Percentiles rank a stretch among this genome's conserved stretches.
Conservation (phyloP, 2,329 filamentous ascomycete genomes). For the Paradendryphiella salina region DNA sequence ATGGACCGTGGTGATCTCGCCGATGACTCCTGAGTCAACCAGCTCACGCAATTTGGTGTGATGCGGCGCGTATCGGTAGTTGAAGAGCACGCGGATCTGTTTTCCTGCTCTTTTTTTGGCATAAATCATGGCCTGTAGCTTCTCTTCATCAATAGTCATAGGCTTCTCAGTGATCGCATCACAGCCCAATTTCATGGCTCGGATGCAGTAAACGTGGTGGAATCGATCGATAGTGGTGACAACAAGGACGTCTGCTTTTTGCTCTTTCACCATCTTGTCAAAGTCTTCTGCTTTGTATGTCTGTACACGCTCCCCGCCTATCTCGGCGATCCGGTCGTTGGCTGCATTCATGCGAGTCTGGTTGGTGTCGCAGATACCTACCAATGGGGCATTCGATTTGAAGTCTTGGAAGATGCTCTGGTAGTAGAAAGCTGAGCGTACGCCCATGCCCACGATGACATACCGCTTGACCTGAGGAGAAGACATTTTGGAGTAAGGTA, state of each 20-base stretch:
- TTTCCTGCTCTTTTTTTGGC: conserved; percentile 57
- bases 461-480: conserved; percentile 43
- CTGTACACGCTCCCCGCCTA: conserved; percentile 56
- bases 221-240: conserved; percentile 66
- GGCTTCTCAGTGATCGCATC: conserved; percentile 67
- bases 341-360: conserved; percentile 62
- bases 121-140: conserved; percentile 59
- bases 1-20: conserved; percentile 60
- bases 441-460: conserved; percentile 61
- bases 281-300: conserved; percentile 61
- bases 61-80: conserved; percentile 67
- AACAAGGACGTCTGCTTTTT: conserved; percentile 63
- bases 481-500: not conserved
- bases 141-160: conserved; percentile 64
- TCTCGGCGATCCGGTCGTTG: conserved; percentile 53
- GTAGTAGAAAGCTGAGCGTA: conserved; percentile 65
- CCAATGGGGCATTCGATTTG: conserved; percentile 54
- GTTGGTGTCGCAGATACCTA: conserved; percentile 64
- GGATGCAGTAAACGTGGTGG: conserved; percentile 63
- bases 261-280: conserved; percentile 61
- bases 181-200: conserved; percentile 62
- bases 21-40: conserved; percentile 59
- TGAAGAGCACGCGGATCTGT: conserved; percentile 63
- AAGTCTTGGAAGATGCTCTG: conserved; percentile 60
- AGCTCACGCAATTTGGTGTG: conserved; percentile 63